These are phyloP conservation scores for Lichtheimia corymbifera DNA, from an alignment of 371 early-diverging fungal genomes.

Conservation along the genomic window DNA sequence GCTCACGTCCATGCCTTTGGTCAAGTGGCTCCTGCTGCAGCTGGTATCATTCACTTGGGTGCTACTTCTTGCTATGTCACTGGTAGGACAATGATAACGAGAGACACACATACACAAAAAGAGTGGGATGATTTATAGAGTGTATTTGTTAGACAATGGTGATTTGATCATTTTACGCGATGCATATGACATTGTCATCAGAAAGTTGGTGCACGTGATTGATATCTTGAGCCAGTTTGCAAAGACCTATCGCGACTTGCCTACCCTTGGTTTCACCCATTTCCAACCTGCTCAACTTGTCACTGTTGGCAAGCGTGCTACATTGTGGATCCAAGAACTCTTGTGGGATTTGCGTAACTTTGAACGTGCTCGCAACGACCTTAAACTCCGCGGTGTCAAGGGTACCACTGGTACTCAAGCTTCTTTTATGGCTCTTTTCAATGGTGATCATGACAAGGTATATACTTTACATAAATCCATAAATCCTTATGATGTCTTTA, in stretches of 20 bases:
- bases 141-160: constrained; percentile 74
- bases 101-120: not conserved
- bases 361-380: constrained; percentile 83
- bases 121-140: not conserved
- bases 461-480: not conserved
- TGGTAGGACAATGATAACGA: constrained; percentile 36
- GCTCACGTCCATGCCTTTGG: constrained; percentile 98
- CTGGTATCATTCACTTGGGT: constrained; percentile 95
- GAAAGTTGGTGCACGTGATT: constrained; percentile 85
- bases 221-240: constrained; percentile 83
- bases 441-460: constrained; percentile 92
- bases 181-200: constrained; percentile 88
- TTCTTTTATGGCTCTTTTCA: constrained; percentile 93
- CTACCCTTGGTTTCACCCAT: constrained; percentile 97
- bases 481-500: not conserved
- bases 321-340: constrained; percentile 93
- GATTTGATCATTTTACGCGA: constrained; percentile 95
- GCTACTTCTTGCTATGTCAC: constrained; percentile 98
- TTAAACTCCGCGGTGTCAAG: constrained; percentile 96
- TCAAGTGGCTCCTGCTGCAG: constrained; percentile 86
- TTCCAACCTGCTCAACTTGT: constrained; percentile 98
- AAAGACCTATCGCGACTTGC: constrained; percentile 76
- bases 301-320: constrained; percentile 97
- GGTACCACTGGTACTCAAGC: constrained; percentile 99
- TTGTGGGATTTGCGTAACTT: constrained; percentile 96